Conservation (phyloP, 139 green algal species). For the Chlorella sp. region DNA sequence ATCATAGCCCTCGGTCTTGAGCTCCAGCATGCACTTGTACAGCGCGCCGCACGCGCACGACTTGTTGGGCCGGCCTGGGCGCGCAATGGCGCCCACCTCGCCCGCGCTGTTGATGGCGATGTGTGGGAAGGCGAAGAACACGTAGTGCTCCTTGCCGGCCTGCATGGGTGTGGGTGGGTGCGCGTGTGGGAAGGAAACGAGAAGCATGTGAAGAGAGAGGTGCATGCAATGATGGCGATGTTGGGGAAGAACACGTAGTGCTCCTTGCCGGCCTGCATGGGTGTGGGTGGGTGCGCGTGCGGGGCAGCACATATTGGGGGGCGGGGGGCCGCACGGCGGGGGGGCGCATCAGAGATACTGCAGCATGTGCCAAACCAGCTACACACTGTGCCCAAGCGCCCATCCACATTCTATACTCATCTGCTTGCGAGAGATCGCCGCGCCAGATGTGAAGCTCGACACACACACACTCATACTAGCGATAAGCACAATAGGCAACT, state of each 20-base stretch:
- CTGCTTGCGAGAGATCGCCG: no score
- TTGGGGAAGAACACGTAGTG: background rate
- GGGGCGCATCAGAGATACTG: no score
- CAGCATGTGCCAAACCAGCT: no score
- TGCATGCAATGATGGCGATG: background rate
- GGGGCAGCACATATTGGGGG: no score
- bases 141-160: constrained; percentile 72
- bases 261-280: background rate
- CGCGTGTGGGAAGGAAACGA: no score
- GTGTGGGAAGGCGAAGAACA: constrained; percentile 92
- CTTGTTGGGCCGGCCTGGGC: constrained; percentile 45
- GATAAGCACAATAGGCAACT: no score
- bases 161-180: no score
- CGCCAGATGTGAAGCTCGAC: no score
- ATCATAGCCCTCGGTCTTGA: constrained; percentile 40
- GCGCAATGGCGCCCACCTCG: constrained; percentile 61
- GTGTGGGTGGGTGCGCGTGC: background rate
- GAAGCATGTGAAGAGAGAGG: background rate
- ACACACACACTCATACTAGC: no score
- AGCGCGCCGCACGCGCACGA: constrained; percentile 80
- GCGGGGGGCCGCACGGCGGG: no score
- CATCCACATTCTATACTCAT: no score
- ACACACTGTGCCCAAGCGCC: no score
- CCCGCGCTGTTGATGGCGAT: constrained; percentile 74
- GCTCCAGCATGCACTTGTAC: constrained; percentile 35